Evolutionary conservation across 2,329 filamentous ascomycete species (phyloP).

Genomic region (Neofusicoccum umdonicola): DNA sequence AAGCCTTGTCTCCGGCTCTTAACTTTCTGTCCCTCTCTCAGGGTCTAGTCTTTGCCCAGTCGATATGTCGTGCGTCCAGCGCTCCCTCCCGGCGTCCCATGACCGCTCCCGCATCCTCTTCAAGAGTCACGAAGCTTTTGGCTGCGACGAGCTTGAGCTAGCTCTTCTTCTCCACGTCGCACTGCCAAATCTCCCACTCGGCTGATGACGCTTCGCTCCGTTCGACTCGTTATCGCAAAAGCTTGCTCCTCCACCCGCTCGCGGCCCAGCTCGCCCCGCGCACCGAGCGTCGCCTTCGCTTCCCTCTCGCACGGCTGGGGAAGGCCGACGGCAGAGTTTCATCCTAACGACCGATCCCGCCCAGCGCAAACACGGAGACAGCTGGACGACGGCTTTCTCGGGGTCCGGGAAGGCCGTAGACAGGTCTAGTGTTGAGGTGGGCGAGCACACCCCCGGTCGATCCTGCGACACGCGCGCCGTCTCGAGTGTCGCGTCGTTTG

Average conservation of each 20-base stretch:
- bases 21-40: not conserved
- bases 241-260: not conserved
- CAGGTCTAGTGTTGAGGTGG: not conserved
- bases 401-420: not conserved
- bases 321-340: not conserved
- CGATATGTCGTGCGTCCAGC: not conserved
- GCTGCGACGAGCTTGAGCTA: not conserved
- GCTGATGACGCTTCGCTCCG: not conserved
- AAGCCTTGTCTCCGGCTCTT: not conserved
- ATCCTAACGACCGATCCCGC: not conserved
- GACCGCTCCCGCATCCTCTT: not conserved
- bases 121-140: not conserved
- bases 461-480: not conserved
- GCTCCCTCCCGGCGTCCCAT: not conserved
- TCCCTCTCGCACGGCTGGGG: not conserved
- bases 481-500: too few relatives aligned
- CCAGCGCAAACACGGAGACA: not conserved
- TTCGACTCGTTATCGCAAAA: not conserved
- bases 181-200: not conserved
- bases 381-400: not conserved
- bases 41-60: not conserved
- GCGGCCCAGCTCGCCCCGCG: not conserved
- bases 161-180: not conserved
- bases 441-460: not conserved
- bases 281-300: not conserved